Evolutionary conservation across 495 filamentous ascomycete species (phyloP).

Genomic region (Aspergillus leporis): DNA sequence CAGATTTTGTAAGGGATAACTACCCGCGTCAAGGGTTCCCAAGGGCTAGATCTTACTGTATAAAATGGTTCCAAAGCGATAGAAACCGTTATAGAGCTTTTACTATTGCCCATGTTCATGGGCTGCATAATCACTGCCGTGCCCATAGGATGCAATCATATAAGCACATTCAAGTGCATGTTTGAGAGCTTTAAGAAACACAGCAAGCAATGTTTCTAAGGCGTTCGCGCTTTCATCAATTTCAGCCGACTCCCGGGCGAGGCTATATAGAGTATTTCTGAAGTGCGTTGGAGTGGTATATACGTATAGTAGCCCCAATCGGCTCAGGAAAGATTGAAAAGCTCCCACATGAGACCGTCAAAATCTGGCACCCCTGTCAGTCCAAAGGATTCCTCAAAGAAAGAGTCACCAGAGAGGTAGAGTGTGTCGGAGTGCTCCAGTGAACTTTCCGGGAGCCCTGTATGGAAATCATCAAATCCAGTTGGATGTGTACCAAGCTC

Average conservation of each 20-base stretch:
- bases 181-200: no score
- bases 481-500: neutral
- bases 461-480: neutral
- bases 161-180: no score
- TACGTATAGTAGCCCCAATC: neutral
- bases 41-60: neutral
- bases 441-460: constrained; percentile 15
- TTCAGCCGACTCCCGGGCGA: no score
- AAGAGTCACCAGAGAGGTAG: constrained; percentile 31
- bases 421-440: constrained; percentile 16
- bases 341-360: constrained; percentile 37
- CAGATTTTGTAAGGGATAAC: neutral
- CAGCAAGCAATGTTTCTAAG: no score
- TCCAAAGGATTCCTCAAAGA: constrained; percentile 31
- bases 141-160: no score
- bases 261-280: no score
- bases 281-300: neutral
- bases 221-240: no score
- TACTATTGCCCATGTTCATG: no score
- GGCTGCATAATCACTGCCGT: no score
- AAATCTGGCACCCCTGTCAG: constrained; percentile 34
- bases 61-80: no score
- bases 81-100: no score
- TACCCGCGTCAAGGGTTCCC: neutral
- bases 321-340: constrained; percentile 25